phyloP scores from a whole-genome alignment of 768 basidiomycete species.

The Mycena belliarum region DNA sequence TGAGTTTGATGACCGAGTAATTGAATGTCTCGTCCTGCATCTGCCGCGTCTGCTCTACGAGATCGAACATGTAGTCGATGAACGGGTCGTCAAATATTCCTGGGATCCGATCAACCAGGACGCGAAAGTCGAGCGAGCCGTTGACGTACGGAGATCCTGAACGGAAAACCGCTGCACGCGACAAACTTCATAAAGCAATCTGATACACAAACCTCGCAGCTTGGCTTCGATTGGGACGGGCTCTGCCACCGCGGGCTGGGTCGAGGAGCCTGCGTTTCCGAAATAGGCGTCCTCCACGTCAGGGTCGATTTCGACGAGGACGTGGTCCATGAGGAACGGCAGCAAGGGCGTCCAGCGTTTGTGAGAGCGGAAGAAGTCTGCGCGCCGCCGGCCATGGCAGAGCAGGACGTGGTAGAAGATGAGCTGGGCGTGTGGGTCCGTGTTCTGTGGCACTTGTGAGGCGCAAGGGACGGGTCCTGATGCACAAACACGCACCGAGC shows the following conservation, averaged over 20 bases:
- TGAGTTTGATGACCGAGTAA: constrained; percentile 91
- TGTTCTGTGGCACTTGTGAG: constrained; percentile 51
- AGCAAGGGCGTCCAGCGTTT: constrained; percentile 83
- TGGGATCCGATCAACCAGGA: constrained; percentile 30
- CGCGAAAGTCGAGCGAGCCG: constrained; percentile 10
- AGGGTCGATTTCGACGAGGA: constrained; percentile 78
- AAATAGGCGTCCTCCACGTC: constrained; percentile 66
- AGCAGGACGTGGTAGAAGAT: constrained; percentile 80
- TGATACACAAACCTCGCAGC: constrained; percentile 68
- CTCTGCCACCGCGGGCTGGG: constrained; percentile 39
- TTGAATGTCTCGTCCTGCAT: constrained; percentile 92
- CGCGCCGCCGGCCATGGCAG: constrained; percentile 67
- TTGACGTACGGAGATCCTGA: constrained; percentile 71
- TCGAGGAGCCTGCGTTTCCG: constrained; percentile 41
- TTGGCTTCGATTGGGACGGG: constrained; percentile 83
- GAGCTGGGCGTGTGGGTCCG: constrained; percentile 82
- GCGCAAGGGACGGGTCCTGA: not conserved
- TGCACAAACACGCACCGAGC: constrained; percentile 49
- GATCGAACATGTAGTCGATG: constrained; percentile 86
- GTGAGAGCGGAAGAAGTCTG: constrained; percentile 73
- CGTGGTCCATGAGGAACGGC: constrained; percentile 83
- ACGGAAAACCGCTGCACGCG: constrained; percentile 81
- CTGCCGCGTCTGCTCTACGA: constrained; percentile 89
- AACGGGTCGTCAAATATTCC: constrained; percentile 82
- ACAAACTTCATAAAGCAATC: constrained; percentile 89